Evolutionary conservation across 768 basidiomycete genomes (phyloP).

Genomic region (Agrocybe chaxingu): DNA sequence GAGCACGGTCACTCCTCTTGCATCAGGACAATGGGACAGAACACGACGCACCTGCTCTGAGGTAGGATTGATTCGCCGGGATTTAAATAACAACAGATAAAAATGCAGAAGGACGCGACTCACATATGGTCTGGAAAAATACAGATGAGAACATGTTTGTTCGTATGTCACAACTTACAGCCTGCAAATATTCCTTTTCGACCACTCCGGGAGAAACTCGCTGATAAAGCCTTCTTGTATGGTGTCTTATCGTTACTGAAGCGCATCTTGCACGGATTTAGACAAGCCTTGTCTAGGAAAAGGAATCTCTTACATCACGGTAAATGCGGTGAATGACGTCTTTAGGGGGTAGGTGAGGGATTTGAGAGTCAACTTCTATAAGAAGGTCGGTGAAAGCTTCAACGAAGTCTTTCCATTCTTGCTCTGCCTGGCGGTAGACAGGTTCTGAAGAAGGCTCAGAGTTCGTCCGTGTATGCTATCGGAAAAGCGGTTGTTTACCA

Average conservation of each 20-base stretch:
- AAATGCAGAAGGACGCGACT: constrained; percentile 14
- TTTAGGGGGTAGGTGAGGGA: constrained; percentile 87
- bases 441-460: constrained; percentile 46
- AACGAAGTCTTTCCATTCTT: constrained; percentile 87
- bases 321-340: constrained; percentile 93
- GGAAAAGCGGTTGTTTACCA: constrained; percentile 36
- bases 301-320: constrained; percentile 62
- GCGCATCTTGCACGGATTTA: constrained; percentile 51
- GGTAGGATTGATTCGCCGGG: not conserved
- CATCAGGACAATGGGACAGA: not conserved
- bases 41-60: constrained; percentile 26
- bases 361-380: constrained; percentile 73
- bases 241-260: constrained; percentile 96
- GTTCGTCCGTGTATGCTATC: not conserved
- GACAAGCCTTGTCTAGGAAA: not conserved
- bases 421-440: constrained; percentile 77
- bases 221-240: constrained; percentile 82
- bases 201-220: constrained; percentile 85
- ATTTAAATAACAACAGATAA: not conserved
- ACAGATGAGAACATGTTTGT: not conserved
- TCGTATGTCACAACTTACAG: constrained; percentile 48
- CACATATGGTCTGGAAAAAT: constrained; percentile 58
- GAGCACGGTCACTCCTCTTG: constrained; percentile 1
- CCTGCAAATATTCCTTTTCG: constrained; percentile 87
- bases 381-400: constrained; percentile 67